Percentiles rank a stretch among this genome's conserved stretches.
Evolutionary conservation across 441 rosid genomes (phyloP).

Genomic region (Bocquillonia castaneifolia): DNA sequence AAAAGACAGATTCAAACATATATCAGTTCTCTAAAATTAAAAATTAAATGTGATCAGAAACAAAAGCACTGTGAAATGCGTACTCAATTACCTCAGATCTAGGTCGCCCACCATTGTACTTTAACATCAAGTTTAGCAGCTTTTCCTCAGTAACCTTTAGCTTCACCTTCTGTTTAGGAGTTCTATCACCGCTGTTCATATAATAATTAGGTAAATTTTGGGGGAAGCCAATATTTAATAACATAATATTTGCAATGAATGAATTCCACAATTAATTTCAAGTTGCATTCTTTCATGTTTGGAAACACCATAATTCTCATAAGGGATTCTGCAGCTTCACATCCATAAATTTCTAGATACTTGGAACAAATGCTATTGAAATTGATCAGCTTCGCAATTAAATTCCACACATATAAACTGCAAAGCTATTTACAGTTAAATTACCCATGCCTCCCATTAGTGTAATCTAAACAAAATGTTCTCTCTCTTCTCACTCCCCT

Average conservation of each 20-base stretch:
- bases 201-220: slow-evolving; percentile 22
- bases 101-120: slow-evolving; percentile 97
- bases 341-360: neutral
- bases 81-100: slow-evolving; percentile 77
- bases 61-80: slow-evolving; percentile 1
- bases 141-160: slow-evolving; percentile 98
- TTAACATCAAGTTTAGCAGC: slow-evolving; percentile 85
- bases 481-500: neutral
- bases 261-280: neutral
- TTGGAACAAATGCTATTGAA: neutral
- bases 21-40: neutral
- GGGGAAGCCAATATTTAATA: slow-evolving; percentile 11
- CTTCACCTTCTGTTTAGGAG: slow-evolving; percentile 99
- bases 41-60: slow-evolving; percentile 8
- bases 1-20: neutral
- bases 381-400: neutral
- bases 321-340: neutral
- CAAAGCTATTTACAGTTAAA: neutral
- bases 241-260: neutral
- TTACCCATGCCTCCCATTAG: neutral
- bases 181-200: slow-evolving; percentile 89
- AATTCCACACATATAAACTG: neutral
- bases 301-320: neutral
- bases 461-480: neutral
- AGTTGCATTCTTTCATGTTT: neutral